Conservation (phyloP, 2,329 filamentous ascomycete genomes). For the Thermothelomyces thermophilus region DNA sequence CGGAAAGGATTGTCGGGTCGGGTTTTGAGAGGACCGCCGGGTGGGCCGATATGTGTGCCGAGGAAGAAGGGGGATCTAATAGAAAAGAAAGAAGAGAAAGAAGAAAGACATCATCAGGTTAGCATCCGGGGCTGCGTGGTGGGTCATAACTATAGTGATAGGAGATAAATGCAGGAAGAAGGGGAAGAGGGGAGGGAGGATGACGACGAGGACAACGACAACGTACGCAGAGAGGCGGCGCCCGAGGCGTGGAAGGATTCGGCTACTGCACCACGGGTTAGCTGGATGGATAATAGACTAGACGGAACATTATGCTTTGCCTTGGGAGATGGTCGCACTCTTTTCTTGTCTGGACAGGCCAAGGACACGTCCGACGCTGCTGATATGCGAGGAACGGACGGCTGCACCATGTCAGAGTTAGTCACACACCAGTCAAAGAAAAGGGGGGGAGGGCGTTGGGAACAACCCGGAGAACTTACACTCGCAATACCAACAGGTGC, state of each 20-base stretch:
- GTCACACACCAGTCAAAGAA: neutral
- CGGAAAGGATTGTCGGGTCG: neutral
- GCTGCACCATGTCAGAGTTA: constrained; percentile 27
- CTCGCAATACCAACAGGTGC: constrained; percentile 82
- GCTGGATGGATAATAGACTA: constrained; percentile 10
- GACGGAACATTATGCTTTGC: no score
- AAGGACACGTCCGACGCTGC: constrained; percentile 39
- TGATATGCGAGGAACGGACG: constrained; percentile 52
- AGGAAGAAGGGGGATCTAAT: constrained; percentile 6
- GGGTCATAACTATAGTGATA: neutral
- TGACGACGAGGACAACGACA: neutral
- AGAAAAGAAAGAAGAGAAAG: no score
- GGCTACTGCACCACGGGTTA: constrained; percentile 26
- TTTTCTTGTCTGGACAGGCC: constrained; percentile 41
- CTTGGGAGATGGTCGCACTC: no score
- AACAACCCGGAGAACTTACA: constrained; percentile 33
- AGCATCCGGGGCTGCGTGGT: neutral
- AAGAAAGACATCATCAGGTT: no score
- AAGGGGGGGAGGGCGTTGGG: neutral
- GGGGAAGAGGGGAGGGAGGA: neutral
- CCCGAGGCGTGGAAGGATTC: constrained; percentile 45
- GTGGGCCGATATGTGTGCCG: constrained; percentile 60
- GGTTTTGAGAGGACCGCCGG: constrained; percentile 48
- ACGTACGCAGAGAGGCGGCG: constrained; percentile 37
- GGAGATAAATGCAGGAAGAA: neutral